phyloP scores from a whole-genome alignment of 2,329 filamentous ascomycete species.

The Talaromyces sp. region DNA sequence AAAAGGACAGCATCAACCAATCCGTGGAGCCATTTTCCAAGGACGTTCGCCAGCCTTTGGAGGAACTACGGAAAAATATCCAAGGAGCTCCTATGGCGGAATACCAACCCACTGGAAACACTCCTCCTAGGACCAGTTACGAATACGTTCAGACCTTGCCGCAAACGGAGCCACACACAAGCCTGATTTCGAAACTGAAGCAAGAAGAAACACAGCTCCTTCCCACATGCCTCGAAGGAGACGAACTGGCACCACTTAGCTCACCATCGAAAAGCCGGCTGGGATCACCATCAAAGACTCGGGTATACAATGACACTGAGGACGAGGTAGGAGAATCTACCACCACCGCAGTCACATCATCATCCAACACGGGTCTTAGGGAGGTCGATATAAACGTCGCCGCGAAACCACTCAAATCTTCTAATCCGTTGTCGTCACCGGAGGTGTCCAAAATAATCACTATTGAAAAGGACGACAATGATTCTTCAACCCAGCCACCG shows the following conservation, averaged over 20 bases:
- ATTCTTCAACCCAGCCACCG: slow-evolving; percentile 21
- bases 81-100: slow-evolving; percentile 63
- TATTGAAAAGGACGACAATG: slow-evolving; percentile 23
- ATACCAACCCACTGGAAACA: slow-evolving; percentile 79
- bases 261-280: slow-evolving; percentile 18
- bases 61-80: slow-evolving; percentile 67
- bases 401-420: slow-evolving; percentile 19
- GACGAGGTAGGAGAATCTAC: slow-evolving; percentile 32
- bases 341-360: slow-evolving; percentile 21
- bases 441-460: slow-evolving; percentile 13
- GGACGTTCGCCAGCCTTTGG: slow-evolving; percentile 64
- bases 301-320: slow-evolving; percentile 49
- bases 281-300: slow-evolving; percentile 45
- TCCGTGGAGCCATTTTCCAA: slow-evolving; percentile 57
- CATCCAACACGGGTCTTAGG: slow-evolving; percentile 43
- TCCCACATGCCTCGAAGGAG: slow-evolving; percentile 27
- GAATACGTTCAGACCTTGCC: slow-evolving; percentile 76
- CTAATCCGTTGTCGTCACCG: slow-evolving; percentile 13
- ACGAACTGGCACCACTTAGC: slow-evolving; percentile 18
- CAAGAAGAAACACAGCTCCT: slow-evolving; percentile 32
- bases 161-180: slow-evolving; percentile 63
- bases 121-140: slow-evolving; percentile 77
- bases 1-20: slow-evolving; percentile 55
- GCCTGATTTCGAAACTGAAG: slow-evolving; percentile 50
- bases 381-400: slow-evolving; percentile 50